Evolutionary conservation across 768 basidiomycete species (phyloP).

Genomic region (Panellus pusillus): DNA sequence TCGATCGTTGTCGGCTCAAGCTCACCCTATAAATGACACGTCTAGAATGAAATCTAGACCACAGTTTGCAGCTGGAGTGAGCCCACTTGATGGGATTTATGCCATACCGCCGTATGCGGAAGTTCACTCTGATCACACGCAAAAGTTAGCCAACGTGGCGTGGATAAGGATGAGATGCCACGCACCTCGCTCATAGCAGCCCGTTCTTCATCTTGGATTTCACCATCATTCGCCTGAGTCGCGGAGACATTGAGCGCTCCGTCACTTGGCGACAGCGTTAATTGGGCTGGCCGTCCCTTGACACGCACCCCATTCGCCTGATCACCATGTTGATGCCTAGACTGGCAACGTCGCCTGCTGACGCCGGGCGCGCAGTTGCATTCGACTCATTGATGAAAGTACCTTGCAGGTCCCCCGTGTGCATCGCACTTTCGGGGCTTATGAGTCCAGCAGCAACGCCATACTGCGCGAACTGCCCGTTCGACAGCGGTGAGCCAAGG

Average conservation of each 20-base stretch:
- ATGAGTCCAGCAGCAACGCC: conserved; percentile 22
- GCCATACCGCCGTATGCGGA: conserved; percentile 25
- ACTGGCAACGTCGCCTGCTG: conserved; percentile 6
- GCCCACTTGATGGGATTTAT: too few species aligned
- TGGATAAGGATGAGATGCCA: conserved; percentile 13
- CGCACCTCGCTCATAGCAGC: conserved; percentile 69
- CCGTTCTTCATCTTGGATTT: conserved; percentile 52
- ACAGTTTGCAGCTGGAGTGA: too few species aligned
- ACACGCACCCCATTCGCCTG: conserved; percentile 12
- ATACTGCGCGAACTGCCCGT: conserved; percentile 25
- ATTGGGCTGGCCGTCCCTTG: conserved; percentile 50
- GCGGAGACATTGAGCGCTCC: conserved; percentile 48
- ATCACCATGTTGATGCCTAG: conserved; percentile 15
- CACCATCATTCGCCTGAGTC: conserved; percentile 33
- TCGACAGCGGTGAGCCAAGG: conserved; percentile 15
- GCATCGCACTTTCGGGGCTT: conserved; percentile 27
- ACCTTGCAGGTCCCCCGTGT: conserved; percentile 16
- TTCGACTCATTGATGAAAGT: conserved; percentile 5
- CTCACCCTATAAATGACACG: background rate
- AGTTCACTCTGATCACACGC: conserved; percentile 48
- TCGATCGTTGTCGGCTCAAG: too few species aligned
- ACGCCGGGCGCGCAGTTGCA: background rate
- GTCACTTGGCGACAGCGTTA: conserved; percentile 64
- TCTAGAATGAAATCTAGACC: background rate
- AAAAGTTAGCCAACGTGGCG: background rate